Percentiles rank a stretch among this genome's conserved stretches.
These are phyloP conservation scores for Aeminium ludgeri DNA, from an alignment of 495 filamentous ascomycete species.

Conservation along the genomic window DNA sequence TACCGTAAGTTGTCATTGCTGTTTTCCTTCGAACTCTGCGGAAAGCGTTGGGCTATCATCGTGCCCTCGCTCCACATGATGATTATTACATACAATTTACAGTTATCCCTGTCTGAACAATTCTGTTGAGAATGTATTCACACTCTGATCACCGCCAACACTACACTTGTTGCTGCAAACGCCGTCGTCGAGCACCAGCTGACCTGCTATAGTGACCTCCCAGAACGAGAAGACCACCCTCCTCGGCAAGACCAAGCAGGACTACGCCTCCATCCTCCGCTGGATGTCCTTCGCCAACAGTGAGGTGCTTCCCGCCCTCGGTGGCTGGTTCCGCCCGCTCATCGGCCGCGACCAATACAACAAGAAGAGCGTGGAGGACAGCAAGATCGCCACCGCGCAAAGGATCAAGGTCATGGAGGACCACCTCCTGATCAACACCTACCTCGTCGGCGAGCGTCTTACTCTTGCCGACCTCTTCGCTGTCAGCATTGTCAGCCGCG, in stretches of 20 bases:
- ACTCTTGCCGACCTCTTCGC: conserved; percentile 88
- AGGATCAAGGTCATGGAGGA: conserved; percentile 56
- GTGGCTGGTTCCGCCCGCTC: conserved; percentile 78
- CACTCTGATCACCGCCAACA: conserved; percentile 36
- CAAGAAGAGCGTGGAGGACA: conserved; percentile 88
- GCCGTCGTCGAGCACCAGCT: not conserved
- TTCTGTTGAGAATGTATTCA: conserved; percentile 56
- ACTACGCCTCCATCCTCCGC: conserved; percentile 89
- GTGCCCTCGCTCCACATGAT: conserved; percentile 41
- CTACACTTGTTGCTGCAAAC: not conserved
- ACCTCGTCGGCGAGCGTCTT: conserved; percentile 92
- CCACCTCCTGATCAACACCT: conserved; percentile 85
- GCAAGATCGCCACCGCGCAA: conserved; percentile 46
- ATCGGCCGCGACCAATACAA: conserved; percentile 73
- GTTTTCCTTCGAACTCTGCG: not conserved
- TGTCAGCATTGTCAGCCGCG: conserved; percentile 58
- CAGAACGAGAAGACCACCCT: conserved; percentile 99
- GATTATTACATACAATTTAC: conserved; percentile 49
- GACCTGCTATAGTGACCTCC: conserved; percentile 55
- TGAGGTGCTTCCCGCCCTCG: conserved; percentile 61
- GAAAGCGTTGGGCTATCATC: too few species aligned
- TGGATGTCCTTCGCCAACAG: conserved; percentile 90
- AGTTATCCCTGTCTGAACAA: conserved; percentile 99
- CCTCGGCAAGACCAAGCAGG: conserved; percentile 98
- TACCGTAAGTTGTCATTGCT: conserved; percentile 56